A percentile compares a stretch with the other conserved stretches of the same genome.
Conservation (phyloP, 2,329 filamentous ascomycete species). For the Cercospora sesami region DNA sequence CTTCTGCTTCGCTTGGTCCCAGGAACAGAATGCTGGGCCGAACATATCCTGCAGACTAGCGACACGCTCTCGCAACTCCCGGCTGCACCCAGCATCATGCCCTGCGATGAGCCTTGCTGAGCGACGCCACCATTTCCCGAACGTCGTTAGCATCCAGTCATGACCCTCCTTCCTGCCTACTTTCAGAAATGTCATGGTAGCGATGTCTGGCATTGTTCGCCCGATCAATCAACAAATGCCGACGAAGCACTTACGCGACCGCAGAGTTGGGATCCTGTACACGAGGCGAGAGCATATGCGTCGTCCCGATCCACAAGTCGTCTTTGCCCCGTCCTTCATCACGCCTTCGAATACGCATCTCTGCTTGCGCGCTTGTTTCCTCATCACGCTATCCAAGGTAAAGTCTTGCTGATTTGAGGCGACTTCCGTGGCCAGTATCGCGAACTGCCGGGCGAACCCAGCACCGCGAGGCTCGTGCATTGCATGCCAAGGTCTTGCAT, state of each 20-base stretch:
- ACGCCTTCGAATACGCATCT: not conserved
- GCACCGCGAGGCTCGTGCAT: not conserved
- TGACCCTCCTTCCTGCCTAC: not conserved
- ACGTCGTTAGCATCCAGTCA: not conserved
- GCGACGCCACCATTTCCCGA: not conserved
- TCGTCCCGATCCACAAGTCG: not conserved
- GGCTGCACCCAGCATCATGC: not conserved
- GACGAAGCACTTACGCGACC: not conserved
- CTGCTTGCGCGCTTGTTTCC: not conserved
- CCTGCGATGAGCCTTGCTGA: not conserved
- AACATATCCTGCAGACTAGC: slow-evolving; percentile 6
- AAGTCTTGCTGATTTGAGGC: not conserved
- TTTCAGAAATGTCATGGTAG: not conserved
- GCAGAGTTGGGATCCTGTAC: not conserved
- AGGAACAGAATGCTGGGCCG: slow-evolving; percentile 3
- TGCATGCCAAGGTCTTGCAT: not conserved
- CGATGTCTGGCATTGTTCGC: not conserved
- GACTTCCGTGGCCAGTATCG: not conserved
- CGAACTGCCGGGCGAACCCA: not conserved
- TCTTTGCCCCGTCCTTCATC: not conserved
- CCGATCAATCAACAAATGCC: not conserved
- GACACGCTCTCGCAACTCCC: not conserved
- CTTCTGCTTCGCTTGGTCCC: not conserved
- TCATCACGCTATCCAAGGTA: not conserved
- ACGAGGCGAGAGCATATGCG: not conserved